Evolutionary conservation across 441 rosid genomes (phyloP), one percentile per base, ranked within the genome.

Genomic region (Rhodomyrtus psidioides): DNA sequence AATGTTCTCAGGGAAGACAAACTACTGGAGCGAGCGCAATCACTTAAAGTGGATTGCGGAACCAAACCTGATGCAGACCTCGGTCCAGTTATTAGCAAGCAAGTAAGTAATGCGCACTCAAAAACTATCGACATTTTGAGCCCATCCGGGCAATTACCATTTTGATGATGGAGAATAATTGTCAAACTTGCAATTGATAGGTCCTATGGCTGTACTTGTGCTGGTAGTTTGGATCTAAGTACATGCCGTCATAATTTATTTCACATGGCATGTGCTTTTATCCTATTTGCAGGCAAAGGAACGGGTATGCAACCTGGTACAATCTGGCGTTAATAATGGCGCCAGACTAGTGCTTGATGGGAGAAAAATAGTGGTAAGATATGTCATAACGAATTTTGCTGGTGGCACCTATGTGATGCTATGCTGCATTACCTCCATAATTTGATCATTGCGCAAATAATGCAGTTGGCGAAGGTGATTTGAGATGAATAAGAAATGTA

Each of bases 81-180:
- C 13, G 98, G 99, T 87, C 99, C 99, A 76, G 96, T 96, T 16
- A 96, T 96, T 83, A 95, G 96, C 89, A 94, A 92, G 85, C 93
- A 95, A 95, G 98, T 95, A 87, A 57, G 82, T 70, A 21, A 21
- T 34, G 5, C 0, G 9, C 79, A 21, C 3, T 34, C n/a, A 34
- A 10, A 70, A 34, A 34, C 49, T 34, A 21, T 70, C 21, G 44
- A 34, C 44, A 65, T 65, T 62, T 17, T 62, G 12, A 62, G 44
- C 44, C 30, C 6, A 26, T 39, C 24, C 0, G 4, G 46, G 76
- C 0, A 17, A 65, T 65, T 34, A 34, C 34, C 26, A 39, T n/a
- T 74, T 9, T 9, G 46, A 74, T 54, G 82, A 62, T 39, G 51
- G 82, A 75, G 60, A 9, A 56, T 39, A 51, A 60, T 81, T 75